Percentiles rank a stretch among this genome's conserved stretches.
Conservation (phyloP, 1,284 basidiomycete genomes). For the Rhizopogon parksii region DNA sequence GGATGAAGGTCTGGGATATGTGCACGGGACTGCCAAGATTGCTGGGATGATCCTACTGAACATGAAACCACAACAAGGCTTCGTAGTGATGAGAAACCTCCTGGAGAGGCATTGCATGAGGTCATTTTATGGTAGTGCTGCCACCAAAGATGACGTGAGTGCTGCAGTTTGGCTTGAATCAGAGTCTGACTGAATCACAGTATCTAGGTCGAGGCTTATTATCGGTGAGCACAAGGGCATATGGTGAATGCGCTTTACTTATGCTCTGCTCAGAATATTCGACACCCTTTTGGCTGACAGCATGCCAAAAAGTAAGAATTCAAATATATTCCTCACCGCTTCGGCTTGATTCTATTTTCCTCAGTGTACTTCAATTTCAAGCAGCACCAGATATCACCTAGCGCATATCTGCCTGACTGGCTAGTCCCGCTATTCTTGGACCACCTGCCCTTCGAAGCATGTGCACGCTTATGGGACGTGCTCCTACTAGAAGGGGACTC, state of each 20-base stretch:
- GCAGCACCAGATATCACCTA: conserved; percentile 79
- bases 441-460: conserved; percentile 84
- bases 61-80: conserved; percentile 74
- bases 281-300: conserved; percentile 87
- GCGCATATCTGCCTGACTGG: conserved; percentile 75
- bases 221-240: conserved; percentile 33
- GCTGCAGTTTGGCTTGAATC: conserved; percentile 7
- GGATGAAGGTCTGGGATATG: conserved; percentile 83
- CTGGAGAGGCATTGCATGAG: conserved; percentile 80
- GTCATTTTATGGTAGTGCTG: conserved; percentile 74
- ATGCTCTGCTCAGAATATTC: conserved; percentile 60
- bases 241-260: background rate
- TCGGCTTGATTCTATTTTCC: conserved; percentile 3
- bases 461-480: conserved; percentile 86
- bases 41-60: conserved; percentile 89
- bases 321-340: background rate
- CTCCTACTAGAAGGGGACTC: conserved; percentile 82
- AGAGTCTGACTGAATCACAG: conserved; percentile 24
- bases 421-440: conserved; percentile 78
- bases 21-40: conserved; percentile 60
- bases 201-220: conserved; percentile 72
- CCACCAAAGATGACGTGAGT: conserved; percentile 74
- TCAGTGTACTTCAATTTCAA: conserved; percentile 94
- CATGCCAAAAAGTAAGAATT: conserved; percentile 81
- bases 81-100: conserved; percentile 84